Base-by-base conservation (phyloP, 352 stramenopile genomes). In the Globisporangium apiculatum region DNA sequence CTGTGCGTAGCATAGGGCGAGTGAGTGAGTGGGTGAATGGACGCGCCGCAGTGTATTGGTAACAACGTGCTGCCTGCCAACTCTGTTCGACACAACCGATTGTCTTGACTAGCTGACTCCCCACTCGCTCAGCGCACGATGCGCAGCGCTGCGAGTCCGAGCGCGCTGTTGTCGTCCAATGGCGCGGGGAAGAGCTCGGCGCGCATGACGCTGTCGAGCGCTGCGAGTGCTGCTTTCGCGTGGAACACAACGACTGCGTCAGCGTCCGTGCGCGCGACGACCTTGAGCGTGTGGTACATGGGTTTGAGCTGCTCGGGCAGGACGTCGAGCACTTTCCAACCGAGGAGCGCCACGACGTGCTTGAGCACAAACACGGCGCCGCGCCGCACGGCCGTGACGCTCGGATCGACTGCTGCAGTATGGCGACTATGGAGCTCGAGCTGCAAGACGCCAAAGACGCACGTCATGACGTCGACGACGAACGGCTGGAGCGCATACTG, bases 271-370 rank as follows among this genome's bases (percentile, higher is more conserved):
- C 67, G 72, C 41, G 69, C 72, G 18, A 90, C 85, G 48, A 82
- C 68, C 65, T 91, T 91, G 51, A 95, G 73, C 12, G 72, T 83
- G 52, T 84, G 83, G 58, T 93, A 95, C 53, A 93, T 62, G 11
- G 77, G 71, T 40, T 73, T 75, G 51, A 95, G 71, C 31, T 90
- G 76, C 18, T 89, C 79, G 12, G 85, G 67, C 58, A 89, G 70
- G 37, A 93, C 61, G 48, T 93, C 81, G 7, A 95, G 55, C 46
- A 89, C 66, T 64, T 89, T 85, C 69, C 72, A 79, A 17, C 85
- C 85, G 60, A 95, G 72, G 40, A 91, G 64, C 56, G 91, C 67
- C 2, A 92, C 60, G 15, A 94, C 66, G 67, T 94, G 77, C 46
- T 85, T 75, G 17, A 94, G 68, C 55, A 94, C 55, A 24, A 91